A percentile compares a stretch with the other conserved stretches of the same genome.
phyloP scores from a whole-genome alignment of 1,139 yeast species.

The Yamadazyma pseudoaaseri region DNA sequence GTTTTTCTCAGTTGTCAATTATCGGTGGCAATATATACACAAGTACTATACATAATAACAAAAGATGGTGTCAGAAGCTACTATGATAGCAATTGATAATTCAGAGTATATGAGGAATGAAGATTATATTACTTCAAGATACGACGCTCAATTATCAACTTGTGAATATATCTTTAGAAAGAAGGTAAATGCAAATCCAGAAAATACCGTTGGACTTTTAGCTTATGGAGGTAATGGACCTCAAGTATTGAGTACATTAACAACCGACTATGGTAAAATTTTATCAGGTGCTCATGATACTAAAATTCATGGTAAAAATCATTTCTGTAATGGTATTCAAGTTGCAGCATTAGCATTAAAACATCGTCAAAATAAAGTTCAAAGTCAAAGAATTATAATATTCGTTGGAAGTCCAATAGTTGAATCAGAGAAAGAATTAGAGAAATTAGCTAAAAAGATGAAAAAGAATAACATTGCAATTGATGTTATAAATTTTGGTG shows the following conservation, averaged over 20 bases:
- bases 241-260: slow-evolving; percentile 81
- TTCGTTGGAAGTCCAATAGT: slow-evolving; percentile 87
- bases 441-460: slow-evolving; percentile 85
- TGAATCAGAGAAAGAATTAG: slow-evolving; percentile 71
- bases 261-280: slow-evolving; percentile 84
- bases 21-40: slow-evolving; percentile 9
- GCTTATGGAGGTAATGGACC: slow-evolving; percentile 88
- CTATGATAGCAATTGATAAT: slow-evolving; percentile 93
- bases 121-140: slow-evolving; percentile 85
- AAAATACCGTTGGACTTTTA: slow-evolving; percentile 87
- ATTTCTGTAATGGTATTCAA: slow-evolving; percentile 83
- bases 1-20: not conserved
- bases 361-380: slow-evolving; percentile 93
- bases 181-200: slow-evolving; percentile 87
- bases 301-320: slow-evolving; percentile 64
- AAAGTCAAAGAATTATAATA: slow-evolving; percentile 84
- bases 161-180: slow-evolving; percentile 85
- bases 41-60: not conserved
- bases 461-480: slow-evolving; percentile 91
- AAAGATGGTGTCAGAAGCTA: slow-evolving; percentile 89
- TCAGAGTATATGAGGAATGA: slow-evolving; percentile 97
- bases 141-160: slow-evolving; percentile 92
- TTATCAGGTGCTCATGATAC: slow-evolving; percentile 87
- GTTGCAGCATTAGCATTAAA: slow-evolving; percentile 97
- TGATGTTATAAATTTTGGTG: slow-evolving; percentile 91